Conservation (phyloP, 2,329 filamentous ascomycete genomes). For the Fusarium stilboides region DNA sequence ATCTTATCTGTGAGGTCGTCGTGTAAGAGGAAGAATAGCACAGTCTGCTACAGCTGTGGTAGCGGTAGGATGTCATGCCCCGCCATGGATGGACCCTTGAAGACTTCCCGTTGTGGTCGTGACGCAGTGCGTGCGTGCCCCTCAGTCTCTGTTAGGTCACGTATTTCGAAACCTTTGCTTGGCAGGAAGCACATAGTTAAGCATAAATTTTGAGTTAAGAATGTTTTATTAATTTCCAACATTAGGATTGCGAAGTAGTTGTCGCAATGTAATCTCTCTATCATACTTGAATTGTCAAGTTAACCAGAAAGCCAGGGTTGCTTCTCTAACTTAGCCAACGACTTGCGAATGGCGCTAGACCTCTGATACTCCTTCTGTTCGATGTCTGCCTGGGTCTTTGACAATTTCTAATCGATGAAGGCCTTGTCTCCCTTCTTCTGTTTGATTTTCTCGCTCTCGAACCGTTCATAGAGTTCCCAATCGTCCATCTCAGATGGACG, state of each 20-base stretch:
- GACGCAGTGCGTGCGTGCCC: slow-evolving; percentile 6
- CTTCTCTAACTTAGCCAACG: slow-evolving; percentile 38
- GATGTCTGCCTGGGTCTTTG: slow-evolving; percentile 51
- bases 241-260: background rate
- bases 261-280: background rate
- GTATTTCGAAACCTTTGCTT: background rate
- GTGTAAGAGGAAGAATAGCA: slow-evolving; percentile 20
- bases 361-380: slow-evolving; percentile 50
- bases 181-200: background rate
- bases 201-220: background rate
- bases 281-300: slow-evolving; percentile 5
- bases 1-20: slow-evolving; percentile 45
- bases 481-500: slow-evolving; percentile 70
- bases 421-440: slow-evolving; percentile 57
- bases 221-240: slow-evolving; percentile 16
- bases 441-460: slow-evolving; percentile 61
- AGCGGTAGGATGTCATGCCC: slow-evolving; percentile 37
- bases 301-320: slow-evolving; percentile 12
- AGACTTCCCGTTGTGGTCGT: slow-evolving; percentile 19
- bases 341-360: slow-evolving; percentile 47
- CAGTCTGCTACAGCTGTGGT: slow-evolving; percentile 11
- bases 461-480: slow-evolving; percentile 66
- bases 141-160: background rate
- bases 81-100: slow-evolving; percentile 39
- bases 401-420: slow-evolving; percentile 60